Evolutionary conservation across 305 asterid genomes (phyloP), one percentile per base, ranked within the genome.

Genomic region (Solanum hybrid): DNA sequence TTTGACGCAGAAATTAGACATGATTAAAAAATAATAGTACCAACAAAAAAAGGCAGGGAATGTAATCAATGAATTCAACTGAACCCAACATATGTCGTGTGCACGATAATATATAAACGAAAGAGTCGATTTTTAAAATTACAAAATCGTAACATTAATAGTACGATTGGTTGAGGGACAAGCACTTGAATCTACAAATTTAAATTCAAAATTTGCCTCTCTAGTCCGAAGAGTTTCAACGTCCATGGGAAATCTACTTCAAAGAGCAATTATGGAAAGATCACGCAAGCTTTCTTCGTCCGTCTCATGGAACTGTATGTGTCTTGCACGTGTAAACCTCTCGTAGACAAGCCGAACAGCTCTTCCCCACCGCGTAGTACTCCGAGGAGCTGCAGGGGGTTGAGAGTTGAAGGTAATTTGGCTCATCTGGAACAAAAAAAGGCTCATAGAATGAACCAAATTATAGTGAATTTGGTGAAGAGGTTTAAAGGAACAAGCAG

Each of bases 351-450:
- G 35, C 79, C 96, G 93, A 75, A 94, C 79, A 34, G 95, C 95
- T 91, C 98, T 88, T 91, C 90, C 95, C 96, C 95, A 95, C 91
- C 97, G 89, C 77, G 51, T 40, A 40, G 51, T 40, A 40, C 51
- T 40, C 51, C 86, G 64, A 14, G 3, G 6, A 24, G 42, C 34
- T 35, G 76, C 26, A 20, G 8, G 72, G 90, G 81, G 88, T 17
- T 87, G 85, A 34, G 90, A 12, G 24, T 89, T 90, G n/a, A 89
- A 84, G 6, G 91, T 90, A 5, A 96, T 95, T 69, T 90, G 97
- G n/a, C 93, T 88, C 92, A 94, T 88, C 82, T 94, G 98, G 80
- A 96, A 94, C 88, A 92, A 72, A 87, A 96, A 96, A 40, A 95
- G 93, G 34, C 95, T 89, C 7, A 92, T 0, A 10, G 93, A 88